Evolutionary conservation across 805 yeast species (phyloP), one percentile per base, ranked within the genome.

Genomic region (Candida qinlingensis): DNA sequence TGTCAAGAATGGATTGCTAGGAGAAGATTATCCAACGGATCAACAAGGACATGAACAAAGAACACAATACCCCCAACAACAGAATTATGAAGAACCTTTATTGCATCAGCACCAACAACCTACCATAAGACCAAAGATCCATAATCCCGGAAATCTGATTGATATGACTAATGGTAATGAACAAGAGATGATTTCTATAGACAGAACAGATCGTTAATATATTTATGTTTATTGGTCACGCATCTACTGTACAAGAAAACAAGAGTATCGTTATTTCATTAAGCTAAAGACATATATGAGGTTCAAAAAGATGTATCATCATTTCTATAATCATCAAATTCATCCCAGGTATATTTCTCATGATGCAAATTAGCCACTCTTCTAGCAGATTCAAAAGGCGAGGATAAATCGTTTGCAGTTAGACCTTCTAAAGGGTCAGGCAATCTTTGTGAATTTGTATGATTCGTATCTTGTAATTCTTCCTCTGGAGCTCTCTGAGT

Each of bases 1-100:
- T 47, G 73, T 77, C 28, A 76, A 73, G 52, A 60, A 64, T 8
- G 73, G 73, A 0, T 48, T 71, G n/a, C 42, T 70, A 34, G 73
- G 74, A 10, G 65, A 62, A 13, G 71, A 68, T 25, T 40, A 35
- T 37, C 43, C 26, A 6, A 37, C 34, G 13, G 31, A 11, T 19
- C 29, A 27, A 5, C 41, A 27, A 19, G 19, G 19, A 19, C 19
- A 19, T 19, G 19, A 19, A 19, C 19, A 19, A 19, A 19, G 19
- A 19, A 19, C 19, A 19, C 19, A 19, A 19, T 19, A 19, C 19
- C 19, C 19, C 2, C 19, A 19, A 19, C 19, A 19, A 19, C 19
- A 19, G 19, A 2, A 19, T 19, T 19, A 19, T 19, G 19, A 19
- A 19, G 19, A 19, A 19, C 19, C 19, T 19, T 19, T 19, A 19